Evolutionary conservation across 305 asterid genomes (phyloP).

Genomic region (Fraxinus latifolia): DNA sequence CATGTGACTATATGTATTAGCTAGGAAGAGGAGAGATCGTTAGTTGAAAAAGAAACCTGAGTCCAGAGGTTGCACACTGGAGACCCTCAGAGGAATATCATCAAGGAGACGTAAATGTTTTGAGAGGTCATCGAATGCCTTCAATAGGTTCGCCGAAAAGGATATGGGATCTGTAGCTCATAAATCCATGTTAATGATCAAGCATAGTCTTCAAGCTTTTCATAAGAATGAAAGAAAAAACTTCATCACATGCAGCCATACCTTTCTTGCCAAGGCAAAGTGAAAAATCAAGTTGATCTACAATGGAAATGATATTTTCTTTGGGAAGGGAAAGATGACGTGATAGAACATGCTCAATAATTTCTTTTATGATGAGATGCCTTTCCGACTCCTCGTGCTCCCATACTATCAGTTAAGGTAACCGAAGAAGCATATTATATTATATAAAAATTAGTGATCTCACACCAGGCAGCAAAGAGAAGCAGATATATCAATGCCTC

Average conservation of each 20-base stretch:
- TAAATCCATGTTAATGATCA: conserved; percentile 18
- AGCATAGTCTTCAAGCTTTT: background rate
- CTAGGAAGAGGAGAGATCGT: background rate
- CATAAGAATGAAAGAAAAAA: conserved; percentile 8
- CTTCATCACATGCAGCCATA: conserved; percentile 20
- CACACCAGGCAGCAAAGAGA: conserved; percentile 25
- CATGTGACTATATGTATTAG: conserved; percentile 17
- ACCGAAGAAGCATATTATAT: conserved; percentile 4
- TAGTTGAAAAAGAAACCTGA: conserved; percentile 56
- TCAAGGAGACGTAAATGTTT: conserved; percentile 75
- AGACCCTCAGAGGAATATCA: conserved; percentile 79
- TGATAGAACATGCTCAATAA: conserved; percentile 65
- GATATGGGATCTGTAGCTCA: conserved; percentile 74
- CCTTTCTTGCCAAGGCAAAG: conserved; percentile 64
- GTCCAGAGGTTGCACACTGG: conserved; percentile 90
- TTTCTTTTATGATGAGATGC: conserved; percentile 78
- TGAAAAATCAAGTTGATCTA: conserved; percentile 91
- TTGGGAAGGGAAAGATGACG: conserved; percentile 80
- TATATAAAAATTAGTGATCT: conserved; percentile 12
- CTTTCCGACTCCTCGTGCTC: conserved; percentile 74
- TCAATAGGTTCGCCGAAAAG: conserved; percentile 53
- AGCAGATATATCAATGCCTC: conserved; percentile 29
- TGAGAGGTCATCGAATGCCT: conserved; percentile 78
- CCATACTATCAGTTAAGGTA: conserved; percentile 60
- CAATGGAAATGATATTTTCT: conserved; percentile 53